These are phyloP conservation scores for Aspergillus candidus DNA, from an alignment of 2,329 filamentous ascomycete genomes.

Conservation along the genomic window DNA sequence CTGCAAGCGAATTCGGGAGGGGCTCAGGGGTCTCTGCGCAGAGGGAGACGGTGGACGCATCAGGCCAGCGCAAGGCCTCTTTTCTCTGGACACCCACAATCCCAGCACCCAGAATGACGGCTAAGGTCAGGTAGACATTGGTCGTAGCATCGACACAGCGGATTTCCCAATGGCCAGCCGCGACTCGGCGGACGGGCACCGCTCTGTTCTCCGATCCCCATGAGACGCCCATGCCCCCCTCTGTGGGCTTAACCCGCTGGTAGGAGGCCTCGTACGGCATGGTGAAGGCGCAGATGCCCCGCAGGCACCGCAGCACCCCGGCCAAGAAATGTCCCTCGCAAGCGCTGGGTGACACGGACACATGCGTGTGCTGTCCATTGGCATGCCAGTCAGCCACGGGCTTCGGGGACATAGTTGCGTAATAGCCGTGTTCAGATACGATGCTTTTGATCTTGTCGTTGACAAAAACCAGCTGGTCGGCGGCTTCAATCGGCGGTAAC, in stretches of 20 bases:
- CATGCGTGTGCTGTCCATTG: slow-evolving; percentile 14
- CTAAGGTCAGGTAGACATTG: slow-evolving; percentile 20
- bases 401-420: slow-evolving; percentile 15
- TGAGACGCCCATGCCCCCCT: slow-evolving; percentile 6
- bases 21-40: too few relatives aligned
- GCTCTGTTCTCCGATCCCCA: slow-evolving; percentile 16
- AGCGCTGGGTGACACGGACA: slow-evolving; percentile 10
- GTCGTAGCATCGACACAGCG: slow-evolving; percentile 16
- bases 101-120: slow-evolving; percentile 12
- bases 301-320: slow-evolving; percentile 7
- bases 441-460: slow-evolving; percentile 11
- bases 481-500: slow-evolving; percentile 12
- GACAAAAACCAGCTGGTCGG: slow-evolving; percentile 14
- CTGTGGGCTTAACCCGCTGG: slow-evolving; percentile 3
- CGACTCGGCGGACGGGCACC: slow-evolving; percentile 15
- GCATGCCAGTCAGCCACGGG: slow-evolving; percentile 3
- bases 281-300: slow-evolving; percentile 7
- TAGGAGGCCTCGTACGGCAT: slow-evolving; percentile 13
- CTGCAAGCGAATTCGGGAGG: too few relatives aligned
- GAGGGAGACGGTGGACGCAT: not conserved
- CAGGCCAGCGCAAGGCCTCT: slow-evolving; percentile 7
- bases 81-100: slow-evolving; percentile 10
- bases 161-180: slow-evolving; percentile 18
- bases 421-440: slow-evolving; percentile 10
- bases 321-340: slow-evolving; percentile 10